phyloP scores from a whole-genome alignment of 164 flowering plant genomes.

The Aristolochia fimbriata region DNA sequence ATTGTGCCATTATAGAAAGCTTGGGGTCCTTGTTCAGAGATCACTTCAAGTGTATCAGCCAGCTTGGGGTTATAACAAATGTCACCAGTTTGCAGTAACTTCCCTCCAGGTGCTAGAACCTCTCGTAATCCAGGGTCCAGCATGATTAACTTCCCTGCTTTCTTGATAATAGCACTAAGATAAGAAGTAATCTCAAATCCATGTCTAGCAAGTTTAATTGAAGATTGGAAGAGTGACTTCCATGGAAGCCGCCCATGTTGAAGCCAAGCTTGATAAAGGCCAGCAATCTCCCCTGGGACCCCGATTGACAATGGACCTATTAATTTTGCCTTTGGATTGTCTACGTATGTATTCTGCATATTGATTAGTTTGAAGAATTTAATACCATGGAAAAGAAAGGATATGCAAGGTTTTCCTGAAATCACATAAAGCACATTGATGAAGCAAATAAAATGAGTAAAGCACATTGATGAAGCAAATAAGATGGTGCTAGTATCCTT shows the following conservation, averaged over 20 bases:
- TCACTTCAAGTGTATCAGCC: slow-evolving; percentile 42
- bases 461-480: too few relatives aligned
- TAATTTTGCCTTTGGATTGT: slow-evolving; percentile 34
- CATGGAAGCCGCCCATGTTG: slow-evolving; percentile 70
- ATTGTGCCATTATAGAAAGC: slow-evolving; percentile 67
- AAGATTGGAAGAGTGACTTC: slow-evolving; percentile 60
- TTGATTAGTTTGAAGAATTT: neutral
- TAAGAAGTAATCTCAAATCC: slow-evolving; percentile 60
- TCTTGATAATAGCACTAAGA: slow-evolving; percentile 26
- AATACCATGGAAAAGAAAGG: neutral
- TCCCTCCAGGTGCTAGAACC: slow-evolving; percentile 69
- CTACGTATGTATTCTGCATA: slow-evolving; percentile 69
- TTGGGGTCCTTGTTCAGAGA: slow-evolving; percentile 72
- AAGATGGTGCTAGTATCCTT: too few relatives aligned
- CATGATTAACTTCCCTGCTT: slow-evolving; percentile 14
- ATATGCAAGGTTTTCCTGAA: too few relatives aligned
- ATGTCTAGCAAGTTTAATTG: slow-evolving; percentile 65
- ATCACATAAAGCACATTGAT: too few relatives aligned
- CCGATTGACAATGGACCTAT: slow-evolving; percentile 68
- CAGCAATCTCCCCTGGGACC: slow-evolving; percentile 94
- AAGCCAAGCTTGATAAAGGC: slow-evolving; percentile 76
- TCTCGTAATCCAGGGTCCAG: slow-evolving; percentile 56
- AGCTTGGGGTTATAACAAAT: slow-evolving; percentile 66
- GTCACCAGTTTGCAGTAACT: slow-evolving; percentile 55
- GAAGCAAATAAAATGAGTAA: too few relatives aligned